Percentiles rank a stretch among this genome's conserved stretches.
These are phyloP conservation scores for Solanum arcanum DNA, from an alignment of 257 asterid species.

Conservation along the genomic window DNA sequence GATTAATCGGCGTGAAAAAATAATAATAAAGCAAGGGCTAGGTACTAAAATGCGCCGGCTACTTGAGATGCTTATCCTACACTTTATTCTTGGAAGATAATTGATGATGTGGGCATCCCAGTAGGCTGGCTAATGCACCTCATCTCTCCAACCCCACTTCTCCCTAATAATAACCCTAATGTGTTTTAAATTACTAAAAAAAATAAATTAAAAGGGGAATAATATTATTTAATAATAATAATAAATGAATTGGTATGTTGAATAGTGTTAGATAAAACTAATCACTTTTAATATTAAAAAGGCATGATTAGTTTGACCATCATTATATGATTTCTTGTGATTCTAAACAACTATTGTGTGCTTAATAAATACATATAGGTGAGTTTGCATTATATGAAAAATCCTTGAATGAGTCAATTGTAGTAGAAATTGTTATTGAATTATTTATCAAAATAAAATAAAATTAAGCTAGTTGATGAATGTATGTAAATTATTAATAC, in stretches of 20 bases:
- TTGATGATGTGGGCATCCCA: constrained; percentile 6
- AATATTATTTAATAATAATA: not conserved
- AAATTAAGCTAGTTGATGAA: not conserved
- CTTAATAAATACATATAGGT: not conserved
- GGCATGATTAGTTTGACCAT: not conserved
- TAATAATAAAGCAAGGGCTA: not conserved
- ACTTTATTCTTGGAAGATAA: not conserved
- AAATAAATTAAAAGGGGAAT: not conserved
- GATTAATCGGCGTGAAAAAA: not conserved
- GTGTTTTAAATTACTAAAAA: not conserved
- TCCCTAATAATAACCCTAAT: not conserved
- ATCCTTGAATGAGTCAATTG: not conserved
- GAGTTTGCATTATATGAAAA: not conserved
- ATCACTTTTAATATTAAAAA: not conserved
- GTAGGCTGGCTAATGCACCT: not conserved
- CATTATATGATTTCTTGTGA: not conserved
- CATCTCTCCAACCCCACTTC: not conserved
- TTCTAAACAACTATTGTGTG: not conserved
- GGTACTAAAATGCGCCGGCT: not conserved
- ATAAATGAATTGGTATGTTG: not conserved
- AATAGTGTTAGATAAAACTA: not conserved
- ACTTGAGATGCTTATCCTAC: constrained; percentile 6
- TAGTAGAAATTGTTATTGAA: not conserved
- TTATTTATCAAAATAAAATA: not conserved
- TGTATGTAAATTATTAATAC: not conserved